phyloP scores from a whole-genome alignment of 306 rosid species.

The Trifolium subterraneum region DNA sequence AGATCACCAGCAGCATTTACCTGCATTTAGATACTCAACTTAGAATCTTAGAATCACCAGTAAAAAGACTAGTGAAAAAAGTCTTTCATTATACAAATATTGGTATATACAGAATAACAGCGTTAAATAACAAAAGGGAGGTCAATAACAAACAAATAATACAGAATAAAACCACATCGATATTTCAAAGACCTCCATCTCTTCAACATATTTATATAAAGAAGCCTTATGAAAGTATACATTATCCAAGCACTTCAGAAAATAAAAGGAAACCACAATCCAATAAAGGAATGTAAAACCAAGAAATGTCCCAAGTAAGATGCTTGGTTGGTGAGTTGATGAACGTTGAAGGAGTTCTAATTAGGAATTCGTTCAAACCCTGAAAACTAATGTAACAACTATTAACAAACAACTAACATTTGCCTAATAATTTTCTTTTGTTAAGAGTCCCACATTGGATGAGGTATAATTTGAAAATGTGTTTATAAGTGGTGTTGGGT shows the following conservation, averaged over 20 bases:
- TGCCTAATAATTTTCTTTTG: not conserved
- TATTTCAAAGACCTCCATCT: constrained; percentile 20
- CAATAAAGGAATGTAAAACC: constrained; percentile 13
- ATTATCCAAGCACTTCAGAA: constrained; percentile 17
- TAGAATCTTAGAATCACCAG: constrained; percentile 28
- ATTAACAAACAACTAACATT: not conserved
- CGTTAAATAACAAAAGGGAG: not conserved
- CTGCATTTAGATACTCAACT: constrained; percentile 57
- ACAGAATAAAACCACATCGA: not conserved
- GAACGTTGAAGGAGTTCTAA: not conserved
- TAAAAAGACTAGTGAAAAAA: constrained; percentile 4
- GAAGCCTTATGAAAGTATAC: constrained; percentile 9
- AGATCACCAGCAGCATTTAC: constrained; percentile 81
- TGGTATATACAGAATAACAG: not conserved
- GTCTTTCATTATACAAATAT: not conserved
- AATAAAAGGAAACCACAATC: not conserved
- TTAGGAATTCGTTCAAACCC: not conserved
- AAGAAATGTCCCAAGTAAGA: not conserved
- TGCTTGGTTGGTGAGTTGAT: not conserved
- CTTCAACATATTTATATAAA: not conserved
- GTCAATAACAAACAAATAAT: constrained; percentile 23
- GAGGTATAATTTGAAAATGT: no score
- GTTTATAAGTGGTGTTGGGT: no score
- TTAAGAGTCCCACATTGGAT: no score
- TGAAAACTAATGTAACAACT: not conserved